Conservation (phyloP, 1,139 yeast species). For the Kurtzmaniella quercitrusa region DNA sequence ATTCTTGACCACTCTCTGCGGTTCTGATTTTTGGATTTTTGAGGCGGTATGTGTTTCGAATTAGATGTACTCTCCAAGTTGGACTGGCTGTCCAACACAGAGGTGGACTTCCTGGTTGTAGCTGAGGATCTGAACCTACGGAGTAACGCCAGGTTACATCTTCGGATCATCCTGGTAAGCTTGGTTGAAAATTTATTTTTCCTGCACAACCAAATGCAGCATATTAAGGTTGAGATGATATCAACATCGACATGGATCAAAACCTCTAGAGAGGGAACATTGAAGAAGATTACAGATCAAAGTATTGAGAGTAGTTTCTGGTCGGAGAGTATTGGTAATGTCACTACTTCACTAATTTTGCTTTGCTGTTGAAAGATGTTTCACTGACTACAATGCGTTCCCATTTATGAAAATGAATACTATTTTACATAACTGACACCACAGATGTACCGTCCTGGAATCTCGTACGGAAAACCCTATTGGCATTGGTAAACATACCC, state of each 20-base stretch:
- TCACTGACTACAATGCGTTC: no score
- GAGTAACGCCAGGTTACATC: not conserved
- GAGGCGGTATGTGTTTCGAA: not conserved
- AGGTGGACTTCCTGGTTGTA: not conserved
- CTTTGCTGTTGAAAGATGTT: no score
- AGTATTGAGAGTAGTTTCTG: no score
- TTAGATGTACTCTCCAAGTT: not conserved
- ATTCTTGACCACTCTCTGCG: not conserved
- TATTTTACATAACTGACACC: constrained; percentile 53
- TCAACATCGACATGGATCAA: not conserved
- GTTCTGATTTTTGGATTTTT: not conserved
- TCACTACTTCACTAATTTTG: no score
- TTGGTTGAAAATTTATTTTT: not conserved
- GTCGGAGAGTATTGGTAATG: no score
- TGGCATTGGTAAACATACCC: constrained; percentile 98
- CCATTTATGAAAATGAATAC: no score
- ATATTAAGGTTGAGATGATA: not conserved
- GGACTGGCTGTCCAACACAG: not conserved
- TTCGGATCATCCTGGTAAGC: not conserved
- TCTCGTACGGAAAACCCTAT: constrained; percentile 85
- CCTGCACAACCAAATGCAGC: not conserved
- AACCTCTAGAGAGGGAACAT: no score
- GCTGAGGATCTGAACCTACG: not conserved
- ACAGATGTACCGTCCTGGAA: constrained; percentile 97
- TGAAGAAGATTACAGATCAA: no score